Conservation (phyloP, 176 grass and related monocot species). For the Olyra latifolia region DNA sequence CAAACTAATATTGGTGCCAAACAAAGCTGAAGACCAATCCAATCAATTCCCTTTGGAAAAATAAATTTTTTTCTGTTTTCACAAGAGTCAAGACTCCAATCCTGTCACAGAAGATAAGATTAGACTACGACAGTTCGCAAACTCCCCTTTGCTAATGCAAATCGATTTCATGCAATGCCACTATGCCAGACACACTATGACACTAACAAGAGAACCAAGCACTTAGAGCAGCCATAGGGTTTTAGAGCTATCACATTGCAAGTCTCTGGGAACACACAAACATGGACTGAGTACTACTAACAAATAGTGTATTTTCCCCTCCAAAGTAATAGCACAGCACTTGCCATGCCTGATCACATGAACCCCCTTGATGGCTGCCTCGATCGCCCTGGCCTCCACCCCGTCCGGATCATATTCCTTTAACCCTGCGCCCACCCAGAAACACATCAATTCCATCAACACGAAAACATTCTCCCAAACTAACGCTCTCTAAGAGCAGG, state of each 20-base stretch:
- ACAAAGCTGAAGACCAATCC: slow-evolving; percentile 4
- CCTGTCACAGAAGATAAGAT: background rate
- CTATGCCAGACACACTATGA: background rate
- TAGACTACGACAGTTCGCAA: background rate
- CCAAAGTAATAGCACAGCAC: slow-evolving; percentile 11
- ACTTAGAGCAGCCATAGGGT: background rate
- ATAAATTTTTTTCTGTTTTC: background rate
- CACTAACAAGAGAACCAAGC: background rate
- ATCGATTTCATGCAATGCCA: background rate
- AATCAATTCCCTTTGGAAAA: background rate
- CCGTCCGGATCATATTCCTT: slow-evolving; percentile 87
- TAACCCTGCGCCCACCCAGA: slow-evolving; percentile 49
- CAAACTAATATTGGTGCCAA: background rate
- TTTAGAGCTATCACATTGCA: background rate
- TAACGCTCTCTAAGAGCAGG: background rate
- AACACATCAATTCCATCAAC: slow-evolving; percentile 20
- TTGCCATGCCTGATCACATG: slow-evolving; percentile 92
- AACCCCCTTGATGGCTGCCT: slow-evolving; percentile 74
- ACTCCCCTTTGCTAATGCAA: slow-evolving; percentile 18
- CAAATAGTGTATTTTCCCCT: background rate
- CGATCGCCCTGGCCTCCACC: slow-evolving; percentile 55
- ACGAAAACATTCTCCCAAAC: slow-evolving; percentile 2
- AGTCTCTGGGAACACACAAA: background rate
- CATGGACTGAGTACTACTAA: background rate
- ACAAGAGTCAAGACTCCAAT: background rate